Evolutionary conservation across 2,329 filamentous ascomycete species (phyloP), one percentile per base, ranked within the genome.

Genomic region (Stagonosporopsis chrysanthemi): DNA sequence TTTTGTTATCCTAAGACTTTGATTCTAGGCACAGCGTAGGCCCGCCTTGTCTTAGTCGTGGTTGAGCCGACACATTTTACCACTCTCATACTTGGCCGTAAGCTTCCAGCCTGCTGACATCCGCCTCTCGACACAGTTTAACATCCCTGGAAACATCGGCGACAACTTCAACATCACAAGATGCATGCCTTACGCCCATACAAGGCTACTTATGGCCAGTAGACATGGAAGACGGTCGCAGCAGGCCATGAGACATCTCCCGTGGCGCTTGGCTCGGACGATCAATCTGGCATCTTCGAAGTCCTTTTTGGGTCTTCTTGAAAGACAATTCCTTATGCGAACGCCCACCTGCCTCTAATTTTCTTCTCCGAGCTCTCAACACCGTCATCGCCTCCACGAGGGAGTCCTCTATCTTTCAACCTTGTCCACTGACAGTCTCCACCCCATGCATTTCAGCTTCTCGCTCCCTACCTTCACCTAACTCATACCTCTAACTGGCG

Each of bases 311-410:
- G 42, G 42, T 52, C 31, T 33, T 35, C 36, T 41, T 40, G 19
- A 35, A 31, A 41, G 39, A 22, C 40, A 48, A 40, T 52, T 56
- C 42, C 42, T 52, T 57, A 31, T 57, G 38, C 26, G 36, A 33
- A 38, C 6, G 29, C 22, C 31, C 42, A 31, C 29, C 19, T 35
- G 42, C 39, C 36, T 28, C 5, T 26, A 8, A 31, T 48, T 44
- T 44, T 22, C 38, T 42, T 44, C 49, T 44, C n/a, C 29, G 36
- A 39, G 40, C 40, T 22, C 28, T 43, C 26, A 24, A 19, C 23
- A n/a, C 28, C 31, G 47, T 31, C 29, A 26, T 48, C 23, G 24
- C 23, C 33, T 44, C 42, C 42, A 38, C 41, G 42, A 47, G 19
- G 43, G 22, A 15, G 47, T 5, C 14, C 15, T 33, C 26, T 43